Percentiles rank a stretch among this genome's conserved stretches.
phyloP scores from a whole-genome alignment of 805 yeast genomes.

The Cyberlindnera veronae region DNA sequence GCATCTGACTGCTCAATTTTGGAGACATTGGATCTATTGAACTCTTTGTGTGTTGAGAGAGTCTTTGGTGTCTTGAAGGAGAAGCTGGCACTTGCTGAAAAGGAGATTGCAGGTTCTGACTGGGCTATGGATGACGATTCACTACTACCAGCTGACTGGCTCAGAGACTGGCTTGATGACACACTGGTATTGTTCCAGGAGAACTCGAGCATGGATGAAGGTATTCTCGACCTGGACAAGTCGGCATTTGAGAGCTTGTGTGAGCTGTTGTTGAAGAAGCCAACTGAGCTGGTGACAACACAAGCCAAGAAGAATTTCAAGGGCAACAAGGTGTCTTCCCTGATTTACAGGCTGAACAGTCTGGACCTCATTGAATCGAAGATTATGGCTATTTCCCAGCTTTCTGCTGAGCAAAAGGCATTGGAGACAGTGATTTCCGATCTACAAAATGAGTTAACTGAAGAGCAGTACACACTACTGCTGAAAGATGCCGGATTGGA shows the following conservation, averaged over 20 bases:
- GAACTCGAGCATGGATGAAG: neutral
- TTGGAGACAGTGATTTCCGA: conserved; percentile 32
- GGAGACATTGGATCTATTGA: conserved; percentile 30
- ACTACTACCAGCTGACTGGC: conserved; percentile 81
- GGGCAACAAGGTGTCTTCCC: conserved; percentile 17
- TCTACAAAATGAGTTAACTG: conserved; percentile 38
- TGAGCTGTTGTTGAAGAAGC: conserved; percentile 40
- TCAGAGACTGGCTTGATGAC: conserved; percentile 59
- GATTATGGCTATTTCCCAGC: conserved; percentile 43
- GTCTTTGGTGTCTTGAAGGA: conserved; percentile 38
- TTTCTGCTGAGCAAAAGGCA: conserved; percentile 32
- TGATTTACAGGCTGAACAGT: conserved; percentile 53
- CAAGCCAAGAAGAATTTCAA: conserved; percentile 29
- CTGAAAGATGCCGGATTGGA: conserved; percentile 50
- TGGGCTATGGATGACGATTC: conserved; percentile 43
- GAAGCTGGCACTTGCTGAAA: conserved; percentile 28
- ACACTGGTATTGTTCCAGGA: conserved; percentile 47
- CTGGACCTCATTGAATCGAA: conserved; percentile 55
- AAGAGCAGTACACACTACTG: conserved; percentile 44
- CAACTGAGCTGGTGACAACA: conserved; percentile 28
- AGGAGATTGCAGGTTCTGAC: conserved; percentile 26
- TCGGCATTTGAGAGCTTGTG: conserved; percentile 37
- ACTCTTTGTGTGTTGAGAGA: conserved; percentile 35
- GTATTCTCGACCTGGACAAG: conserved; percentile 38
- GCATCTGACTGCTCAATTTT: conserved; percentile 23